phyloP scores from a whole-genome alignment of 306 rosid genomes.

The Quercus bicolor region DNA sequence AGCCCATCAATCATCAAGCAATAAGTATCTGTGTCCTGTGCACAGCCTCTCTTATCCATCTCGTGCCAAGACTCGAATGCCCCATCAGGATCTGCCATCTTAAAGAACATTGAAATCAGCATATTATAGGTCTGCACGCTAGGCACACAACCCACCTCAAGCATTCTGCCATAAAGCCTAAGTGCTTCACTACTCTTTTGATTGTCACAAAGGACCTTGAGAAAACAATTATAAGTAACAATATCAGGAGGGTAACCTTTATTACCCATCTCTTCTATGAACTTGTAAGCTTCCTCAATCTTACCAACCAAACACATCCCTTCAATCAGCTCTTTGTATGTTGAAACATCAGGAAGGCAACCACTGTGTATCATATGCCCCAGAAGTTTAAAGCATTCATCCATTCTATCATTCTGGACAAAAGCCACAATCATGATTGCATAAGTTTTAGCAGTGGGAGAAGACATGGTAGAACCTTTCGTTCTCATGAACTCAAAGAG shows the following conservation, averaged over 20 bases:
- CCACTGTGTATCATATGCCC: conserved; percentile 76
- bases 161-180: conserved; percentile 59
- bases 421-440: conserved; percentile 76
- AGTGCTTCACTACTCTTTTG: conserved; percentile 73
- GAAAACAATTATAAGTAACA: conserved; percentile 85
- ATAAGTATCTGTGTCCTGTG: conserved; percentile 53
- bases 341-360: conserved; percentile 85
- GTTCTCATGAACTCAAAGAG: conserved; percentile 89
- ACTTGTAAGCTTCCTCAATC: conserved; percentile 68
- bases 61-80: conserved; percentile 82
- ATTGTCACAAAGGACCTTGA: conserved; percentile 77
- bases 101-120: conserved; percentile 76
- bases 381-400: conserved; percentile 60
- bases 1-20: conserved; percentile 88
- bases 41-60: conserved; percentile 60
- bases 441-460: conserved; percentile 83
- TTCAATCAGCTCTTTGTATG: conserved; percentile 79
- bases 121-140: conserved; percentile 85
- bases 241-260: conserved; percentile 90
- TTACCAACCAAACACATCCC: conserved; percentile 85
- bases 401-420: conserved; percentile 60
- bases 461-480: conserved; percentile 67
- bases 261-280: conserved; percentile 91
- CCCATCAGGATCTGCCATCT: conserved; percentile 68
- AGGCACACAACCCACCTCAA: conserved; percentile 60